Conservation (phyloP, 2,329 filamentous ascomycete species). For the Colletotrichum tamarilloi region DNA sequence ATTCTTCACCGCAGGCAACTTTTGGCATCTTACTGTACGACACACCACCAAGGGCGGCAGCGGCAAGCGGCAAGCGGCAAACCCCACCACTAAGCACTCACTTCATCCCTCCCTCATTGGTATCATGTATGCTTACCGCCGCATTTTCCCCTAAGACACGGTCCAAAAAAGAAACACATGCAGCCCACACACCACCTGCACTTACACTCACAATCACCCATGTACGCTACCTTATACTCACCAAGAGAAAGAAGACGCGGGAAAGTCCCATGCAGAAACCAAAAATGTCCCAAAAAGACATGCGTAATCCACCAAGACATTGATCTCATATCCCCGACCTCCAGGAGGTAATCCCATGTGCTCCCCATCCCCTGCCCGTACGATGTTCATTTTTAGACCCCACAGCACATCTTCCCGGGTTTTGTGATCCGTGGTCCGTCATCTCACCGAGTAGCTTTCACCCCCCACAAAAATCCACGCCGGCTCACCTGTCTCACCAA, state of each 20-base stretch:
- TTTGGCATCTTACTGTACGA: constrained; percentile 14
- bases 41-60: constrained; percentile 8
- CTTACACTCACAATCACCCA: background rate
- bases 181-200: background rate
- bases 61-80: constrained; percentile 10
- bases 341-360: background rate
- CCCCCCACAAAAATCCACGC: background rate
- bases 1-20: background rate
- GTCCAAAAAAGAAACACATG: constrained; percentile 14
- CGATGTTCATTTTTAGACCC: constrained; percentile 31
- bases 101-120: background rate
- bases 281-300: background rate
- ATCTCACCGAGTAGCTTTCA: background rate
- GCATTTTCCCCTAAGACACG: background rate
- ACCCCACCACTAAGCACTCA: background rate
- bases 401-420: background rate
- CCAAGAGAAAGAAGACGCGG: background rate
- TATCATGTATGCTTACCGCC: background rate
- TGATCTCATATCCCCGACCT: background rate
- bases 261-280: constrained; percentile 12
- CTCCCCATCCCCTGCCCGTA: background rate
- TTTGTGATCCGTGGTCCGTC: background rate
- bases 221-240: background rate
- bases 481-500: constrained; percentile 2
- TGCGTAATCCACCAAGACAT: background rate